Base-by-base conservation (phyloP, 306 rosid species). In the Comarum palustre region DNA sequence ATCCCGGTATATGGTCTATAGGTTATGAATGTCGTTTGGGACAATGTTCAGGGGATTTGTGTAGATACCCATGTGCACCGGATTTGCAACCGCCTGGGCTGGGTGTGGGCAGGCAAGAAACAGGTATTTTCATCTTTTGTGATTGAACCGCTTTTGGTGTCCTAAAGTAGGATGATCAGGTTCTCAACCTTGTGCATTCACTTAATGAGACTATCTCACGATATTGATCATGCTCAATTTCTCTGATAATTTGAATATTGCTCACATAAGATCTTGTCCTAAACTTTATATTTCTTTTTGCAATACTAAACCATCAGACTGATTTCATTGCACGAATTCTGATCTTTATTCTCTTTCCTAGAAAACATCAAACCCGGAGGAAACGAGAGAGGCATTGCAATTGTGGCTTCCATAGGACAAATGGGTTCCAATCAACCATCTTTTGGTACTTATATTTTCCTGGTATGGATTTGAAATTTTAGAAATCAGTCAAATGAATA, bases 31-130 rank as follows among this genome's bases (percentile, higher is more conserved):
- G 79, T 85, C 78, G 98, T 80, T 34, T 93, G 98, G 98, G 85
- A 89, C 85, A 82, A 90, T 84, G 92, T 89, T 77, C 96, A 89
- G 81, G 97, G 98, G 72, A 89, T 93, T 79, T 93, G 98, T 78
- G 98, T 93, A 6, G 98, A 93, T 80, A 93, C 97, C 69, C 97
- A 90, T 55, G 98, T 90, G 61, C 98, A 90, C 82, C 96, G 92
- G 61, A 93, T 93, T 66, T 89, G 90, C 84, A 93, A 93, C 86
- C 84, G 97, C 50, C 97, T 93, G 79, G 94, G 90, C 62, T 93
- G 98, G 96, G 98, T 89, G 66, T 82, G 86, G 63, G 45, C 78
- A 47, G 92, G 92, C 81, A 89, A 89, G 34, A 89, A 89, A 68
- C 92, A 89, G 97, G 97, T 90, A 80, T 71, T 34, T 71, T 52